phyloP scores from a whole-genome alignment of 2,329 filamentous ascomycete species.

The Hymenoscyphus infarciens region DNA sequence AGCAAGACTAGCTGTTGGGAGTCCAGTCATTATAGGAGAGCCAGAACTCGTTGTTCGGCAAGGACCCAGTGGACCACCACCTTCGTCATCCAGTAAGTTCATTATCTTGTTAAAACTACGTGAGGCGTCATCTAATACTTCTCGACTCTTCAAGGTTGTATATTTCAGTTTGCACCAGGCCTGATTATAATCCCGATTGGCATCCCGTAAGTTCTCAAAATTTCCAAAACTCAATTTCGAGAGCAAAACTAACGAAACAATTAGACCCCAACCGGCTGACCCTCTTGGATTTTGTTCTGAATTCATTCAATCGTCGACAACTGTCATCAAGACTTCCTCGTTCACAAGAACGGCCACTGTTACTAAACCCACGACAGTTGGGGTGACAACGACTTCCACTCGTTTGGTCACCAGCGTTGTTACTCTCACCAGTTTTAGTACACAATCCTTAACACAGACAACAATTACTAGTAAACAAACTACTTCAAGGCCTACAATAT shows the following conservation, averaged over 20 bases:
- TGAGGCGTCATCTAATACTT: neutral
- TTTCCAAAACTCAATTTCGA: neutral
- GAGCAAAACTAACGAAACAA: neutral
- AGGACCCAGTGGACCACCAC: neutral
- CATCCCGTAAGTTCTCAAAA: neutral
- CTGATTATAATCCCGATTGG: constrained; percentile 3
- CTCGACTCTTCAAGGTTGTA: neutral
- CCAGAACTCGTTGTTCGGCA: neutral
- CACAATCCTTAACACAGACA: neutral
- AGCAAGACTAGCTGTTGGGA: neutral
- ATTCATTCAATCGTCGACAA: constrained; percentile 16
- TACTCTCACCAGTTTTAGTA: neutral
- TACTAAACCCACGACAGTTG: constrained; percentile 1
- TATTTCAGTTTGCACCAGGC: constrained; percentile 7
- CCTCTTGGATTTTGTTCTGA: constrained; percentile 19
- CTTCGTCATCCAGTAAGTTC: neutral
- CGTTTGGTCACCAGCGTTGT: neutral
- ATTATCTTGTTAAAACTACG: neutral
- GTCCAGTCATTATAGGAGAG: neutral
- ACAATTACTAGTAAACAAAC: neutral
- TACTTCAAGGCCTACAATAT: neutral
- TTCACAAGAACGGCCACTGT: constrained; percentile 10
- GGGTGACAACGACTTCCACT: neutral
- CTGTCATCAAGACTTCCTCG: constrained; percentile 11
- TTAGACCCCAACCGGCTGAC: constrained; percentile 13